Percentiles rank a stretch among this genome's conserved stretches.
These are phyloP conservation scores for Phaeolepiota aurea DNA, from an alignment of 768 basidiomycete species.

Conservation along the genomic window DNA sequence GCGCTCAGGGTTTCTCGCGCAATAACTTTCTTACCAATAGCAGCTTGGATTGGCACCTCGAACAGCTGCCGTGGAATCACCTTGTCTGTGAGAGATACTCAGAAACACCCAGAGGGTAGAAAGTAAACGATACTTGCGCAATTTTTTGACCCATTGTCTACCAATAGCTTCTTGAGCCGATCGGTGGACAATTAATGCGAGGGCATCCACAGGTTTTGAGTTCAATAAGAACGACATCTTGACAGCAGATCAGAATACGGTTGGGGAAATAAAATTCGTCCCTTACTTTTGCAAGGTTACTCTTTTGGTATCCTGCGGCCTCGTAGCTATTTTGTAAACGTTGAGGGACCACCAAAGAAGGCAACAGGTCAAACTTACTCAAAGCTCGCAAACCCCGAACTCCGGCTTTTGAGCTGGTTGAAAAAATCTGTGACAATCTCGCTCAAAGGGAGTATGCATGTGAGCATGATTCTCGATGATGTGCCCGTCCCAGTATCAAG, in stretches of 20 bases:
- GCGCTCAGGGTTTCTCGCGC: constrained; percentile 87
- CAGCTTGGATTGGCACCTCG: constrained; percentile 94
- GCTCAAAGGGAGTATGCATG: constrained; percentile 78
- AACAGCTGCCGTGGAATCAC: constrained; percentile 91
- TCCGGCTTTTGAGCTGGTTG: constrained; percentile 87
- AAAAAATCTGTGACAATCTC: constrained; percentile 96
- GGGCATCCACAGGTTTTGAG: constrained; percentile 82
- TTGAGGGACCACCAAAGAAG: neutral
- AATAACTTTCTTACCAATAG: constrained; percentile 77
- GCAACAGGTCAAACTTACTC: constrained; percentile 45
- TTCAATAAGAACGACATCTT: constrained; percentile 92
- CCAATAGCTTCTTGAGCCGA: constrained; percentile 71
- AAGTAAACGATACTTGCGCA: constrained; percentile 47
- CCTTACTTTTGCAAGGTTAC: constrained; percentile 74
- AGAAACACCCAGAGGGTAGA: neutral
- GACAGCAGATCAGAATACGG: neutral
- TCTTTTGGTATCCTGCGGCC: constrained; percentile 79
- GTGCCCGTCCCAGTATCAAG: constrained; percentile 50
- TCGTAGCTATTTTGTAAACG: constrained; percentile 63
- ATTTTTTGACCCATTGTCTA: constrained; percentile 82
- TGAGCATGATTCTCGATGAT: constrained; percentile 69
- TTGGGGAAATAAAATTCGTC: neutral
- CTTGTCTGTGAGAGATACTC: constrained; percentile 44
- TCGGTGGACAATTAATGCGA: constrained; percentile 86
- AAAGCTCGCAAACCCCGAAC: constrained; percentile 87